These are phyloP conservation scores for Euptelea pleiosperma DNA, from an alignment of 164 flowering plant genomes.

Conservation along the genomic window DNA sequence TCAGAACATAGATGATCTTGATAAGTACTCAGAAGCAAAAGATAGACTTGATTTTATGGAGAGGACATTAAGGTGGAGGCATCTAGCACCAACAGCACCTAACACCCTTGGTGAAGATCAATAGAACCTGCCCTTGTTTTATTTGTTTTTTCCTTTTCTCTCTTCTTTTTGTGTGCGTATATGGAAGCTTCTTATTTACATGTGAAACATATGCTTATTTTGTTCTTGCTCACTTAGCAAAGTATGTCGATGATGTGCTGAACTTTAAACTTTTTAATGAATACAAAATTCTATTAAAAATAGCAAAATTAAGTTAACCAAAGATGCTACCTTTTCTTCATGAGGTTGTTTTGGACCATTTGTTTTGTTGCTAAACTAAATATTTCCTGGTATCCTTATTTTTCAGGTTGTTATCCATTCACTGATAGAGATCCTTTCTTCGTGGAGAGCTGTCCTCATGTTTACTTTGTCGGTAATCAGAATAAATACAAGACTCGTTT, in stretches of 20 bases:
- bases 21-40: conserved; percentile 74
- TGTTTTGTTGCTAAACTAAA: conserved; percentile 4
- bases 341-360: neutral
- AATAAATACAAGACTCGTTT: conserved; percentile 56
- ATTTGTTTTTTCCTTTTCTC: neutral
- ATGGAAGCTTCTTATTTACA: no score
- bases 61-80: conserved; percentile 94
- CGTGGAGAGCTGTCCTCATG: conserved; percentile 89
- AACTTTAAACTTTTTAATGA: no score
- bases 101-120: conserved; percentile 75
- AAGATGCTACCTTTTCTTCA: neutral
- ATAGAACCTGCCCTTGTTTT: conserved; percentile 1
- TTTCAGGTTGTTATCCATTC: conserved; percentile 92
- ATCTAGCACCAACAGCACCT: conserved; percentile 94
- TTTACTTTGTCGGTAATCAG: conserved; percentile 93
- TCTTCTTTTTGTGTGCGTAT: no score
- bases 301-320: no score
- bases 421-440: conserved; percentile 91
- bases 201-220: no score
- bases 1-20: conserved; percentile 89
- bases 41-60: conserved; percentile 81
- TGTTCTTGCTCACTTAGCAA: no score
- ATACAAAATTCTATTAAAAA: no score
- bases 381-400: conserved; percentile 1
- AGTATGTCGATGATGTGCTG: no score